Evolutionary conservation across 2,329 filamentous ascomycete genomes (phyloP).

Genomic region (Penicillium sp.): DNA sequence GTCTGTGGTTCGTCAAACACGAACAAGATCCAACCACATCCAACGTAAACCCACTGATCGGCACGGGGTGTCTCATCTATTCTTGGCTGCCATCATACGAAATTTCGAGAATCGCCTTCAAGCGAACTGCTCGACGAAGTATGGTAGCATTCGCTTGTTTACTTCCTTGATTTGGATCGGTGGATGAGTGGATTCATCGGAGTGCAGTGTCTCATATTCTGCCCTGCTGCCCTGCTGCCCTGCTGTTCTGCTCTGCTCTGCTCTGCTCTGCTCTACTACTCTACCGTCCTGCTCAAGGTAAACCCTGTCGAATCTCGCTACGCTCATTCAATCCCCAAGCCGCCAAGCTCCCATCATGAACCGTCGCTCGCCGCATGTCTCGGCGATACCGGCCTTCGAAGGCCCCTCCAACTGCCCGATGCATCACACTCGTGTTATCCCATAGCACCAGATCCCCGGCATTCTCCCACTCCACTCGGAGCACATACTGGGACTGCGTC

Average conservation of each 20-base stretch:
- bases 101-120: conserved; percentile 1
- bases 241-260: too few relatives aligned
- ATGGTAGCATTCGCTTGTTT: background rate
- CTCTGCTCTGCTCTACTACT: background rate
- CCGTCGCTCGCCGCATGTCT: conserved; percentile 62
- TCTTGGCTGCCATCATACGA: conserved; percentile 8
- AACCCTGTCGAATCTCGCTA: conserved; percentile 32
- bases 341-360: conserved; percentile 52
- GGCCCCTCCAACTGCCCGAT: conserved; percentile 54
- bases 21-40: background rate
- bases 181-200: background rate
- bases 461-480: conserved; percentile 54
- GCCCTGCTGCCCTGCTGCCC: background rate
- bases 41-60: conserved; percentile 2
- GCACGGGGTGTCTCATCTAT: conserved; percentile 11
- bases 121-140: background rate
- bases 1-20: background rate
- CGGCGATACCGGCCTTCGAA: conserved; percentile 55
- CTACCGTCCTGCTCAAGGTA: too few relatives aligned
- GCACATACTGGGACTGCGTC: conserved; percentile 52
- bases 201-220: background rate
- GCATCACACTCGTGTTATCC: conserved; percentile 64
- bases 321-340: conserved; percentile 52
- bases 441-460: conserved; percentile 60
- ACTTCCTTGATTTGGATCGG: background rate